These are phyloP conservation scores for Fusarium guadeloupense DNA, from an alignment of 2,329 filamentous ascomycete species.

Conservation along the genomic window DNA sequence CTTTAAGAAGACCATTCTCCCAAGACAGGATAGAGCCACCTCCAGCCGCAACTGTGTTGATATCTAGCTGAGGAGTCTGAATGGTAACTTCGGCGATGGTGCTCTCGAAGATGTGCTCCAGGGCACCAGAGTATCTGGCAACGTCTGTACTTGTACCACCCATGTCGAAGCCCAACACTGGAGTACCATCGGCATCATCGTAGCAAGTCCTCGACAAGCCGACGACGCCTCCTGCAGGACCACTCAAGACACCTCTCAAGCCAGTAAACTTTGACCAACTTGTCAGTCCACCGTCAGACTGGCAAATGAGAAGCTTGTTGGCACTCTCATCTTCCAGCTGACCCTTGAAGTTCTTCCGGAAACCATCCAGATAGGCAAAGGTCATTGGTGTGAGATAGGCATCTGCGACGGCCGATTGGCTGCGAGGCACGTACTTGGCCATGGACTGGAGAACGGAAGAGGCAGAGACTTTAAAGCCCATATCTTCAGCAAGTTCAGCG, in stretches of 20 bases:
- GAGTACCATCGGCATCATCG: conserved; percentile 36
- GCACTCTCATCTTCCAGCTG: conserved; percentile 39
- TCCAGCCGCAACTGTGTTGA: conserved; percentile 72
- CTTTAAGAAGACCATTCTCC: conserved; percentile 75
- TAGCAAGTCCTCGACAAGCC: conserved; percentile 42
- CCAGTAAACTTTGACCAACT: conserved; percentile 44
- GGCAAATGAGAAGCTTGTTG: conserved; percentile 45
- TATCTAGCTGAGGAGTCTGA: conserved; percentile 76
- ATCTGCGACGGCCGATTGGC: conserved; percentile 54
- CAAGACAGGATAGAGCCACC: conserved; percentile 67
- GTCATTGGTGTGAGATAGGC: conserved; percentile 56
- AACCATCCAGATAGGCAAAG: conserved; percentile 49
- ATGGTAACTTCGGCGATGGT: conserved; percentile 77
- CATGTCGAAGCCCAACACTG: conserved; percentile 43
- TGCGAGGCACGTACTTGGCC: conserved; percentile 57
- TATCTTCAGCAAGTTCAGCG: conserved; percentile 48
- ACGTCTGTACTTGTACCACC: conserved; percentile 77
- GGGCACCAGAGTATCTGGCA: conserved; percentile 72
- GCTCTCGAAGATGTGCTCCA: conserved; percentile 78
- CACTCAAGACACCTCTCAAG: conserved; percentile 39
- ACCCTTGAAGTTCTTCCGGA: conserved; percentile 42
- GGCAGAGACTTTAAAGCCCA: conserved; percentile 54
- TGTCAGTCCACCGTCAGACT: conserved; percentile 43
- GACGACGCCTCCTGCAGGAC: conserved; percentile 44
- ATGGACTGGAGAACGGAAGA: conserved; percentile 53